Base-by-base conservation (phyloP, 2,329 filamentous ascomycete genomes). In the Pseudogymnoascus sp. region DNA sequence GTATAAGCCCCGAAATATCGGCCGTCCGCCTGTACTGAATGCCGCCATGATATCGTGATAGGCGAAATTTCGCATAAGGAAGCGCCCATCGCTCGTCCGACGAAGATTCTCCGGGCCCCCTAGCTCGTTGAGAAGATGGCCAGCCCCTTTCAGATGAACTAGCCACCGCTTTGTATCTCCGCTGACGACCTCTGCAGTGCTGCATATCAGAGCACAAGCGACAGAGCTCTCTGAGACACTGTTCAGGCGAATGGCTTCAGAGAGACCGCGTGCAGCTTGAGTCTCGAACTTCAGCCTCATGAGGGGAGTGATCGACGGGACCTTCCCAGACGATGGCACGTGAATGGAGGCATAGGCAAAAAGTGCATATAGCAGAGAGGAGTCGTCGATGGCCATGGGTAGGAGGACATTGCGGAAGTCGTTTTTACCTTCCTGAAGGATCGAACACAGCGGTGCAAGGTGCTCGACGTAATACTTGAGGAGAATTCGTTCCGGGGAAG, bases 31-130 rank as follows among this genome's bases (percentile, higher is more conserved):
- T 44, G 65, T 66, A 36, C 65, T 66, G 35, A 66, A 47, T 10
- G 65, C 64, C 10, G 65, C 64, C 59, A 66, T 64, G 23, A 65
- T 66, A 53, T 66, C 65, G 42, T 66, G 65, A 62, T 66, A 66
- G 13, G 65, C 65, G 36, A 66, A 66, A 44, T 66, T 64, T 28
- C 65, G 64, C 26, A 66, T 47, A 17, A 66, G 65, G 40, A 66
- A 66, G 36, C 44, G 26, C 1, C 65, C 65, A 50, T 66, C 65
- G 23, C 61, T 57, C 28, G 61, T 62, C 35, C 40, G 53, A 19
- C 62, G 59, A 2, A 66, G 64, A 8, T 59, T 44, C 36, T 59
- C 44, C 15, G 65, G 65, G 5, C 61, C 61, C 6, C 61, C 61
- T 19, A 64, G 64, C 7, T 64, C 64, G 17, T 65, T 64, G 7